These are phyloP conservation scores for Globisporangium middletonii DNA, from an alignment of 352 stramenopile species.

Conservation along the genomic window DNA sequence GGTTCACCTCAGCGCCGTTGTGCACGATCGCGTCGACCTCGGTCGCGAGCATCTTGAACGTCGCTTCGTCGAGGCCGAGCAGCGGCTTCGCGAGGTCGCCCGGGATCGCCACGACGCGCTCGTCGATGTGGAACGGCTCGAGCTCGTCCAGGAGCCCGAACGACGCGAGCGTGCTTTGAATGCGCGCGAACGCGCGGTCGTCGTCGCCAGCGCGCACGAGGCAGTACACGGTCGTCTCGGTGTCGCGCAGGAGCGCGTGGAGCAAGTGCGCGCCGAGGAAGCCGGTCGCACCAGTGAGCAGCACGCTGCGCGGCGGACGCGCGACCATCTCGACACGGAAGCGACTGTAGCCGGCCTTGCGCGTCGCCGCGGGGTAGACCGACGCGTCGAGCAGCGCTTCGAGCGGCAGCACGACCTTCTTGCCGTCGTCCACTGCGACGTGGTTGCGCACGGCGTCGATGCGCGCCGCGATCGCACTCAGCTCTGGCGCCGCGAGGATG, in stretches of 20 bases:
- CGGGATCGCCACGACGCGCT: constrained; percentile 51
- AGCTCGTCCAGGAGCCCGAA: constrained; percentile 49
- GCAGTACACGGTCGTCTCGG: constrained; percentile 74
- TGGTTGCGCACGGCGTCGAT: constrained; percentile 36
- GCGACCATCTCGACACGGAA: constrained; percentile 75
- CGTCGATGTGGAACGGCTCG: constrained; percentile 56
- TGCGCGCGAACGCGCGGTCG: constrained; percentile 40
- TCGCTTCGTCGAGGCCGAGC: constrained; percentile 70
- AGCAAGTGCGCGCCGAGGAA: constrained; percentile 88
- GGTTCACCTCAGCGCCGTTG: constrained; percentile 89
- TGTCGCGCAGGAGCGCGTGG: constrained; percentile 66
- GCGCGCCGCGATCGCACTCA: constrained; percentile 46
- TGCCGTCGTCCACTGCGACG: constrained; percentile 11
- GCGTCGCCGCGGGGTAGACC: constrained; percentile 67
- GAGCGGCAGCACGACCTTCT: constrained; percentile 54
- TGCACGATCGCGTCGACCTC: constrained; percentile 89
- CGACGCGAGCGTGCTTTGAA: constrained; percentile 48
- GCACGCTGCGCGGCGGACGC: constrained; percentile 65
- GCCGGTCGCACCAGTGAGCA: constrained; percentile 89
- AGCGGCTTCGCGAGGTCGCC: constrained; percentile 81
- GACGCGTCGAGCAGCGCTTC: constrained; percentile 60
- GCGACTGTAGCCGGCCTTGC: constrained; percentile 71
- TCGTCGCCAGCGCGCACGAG: constrained; percentile 63
- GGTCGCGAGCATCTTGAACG: constrained; percentile 85
- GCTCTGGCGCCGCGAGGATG: constrained; percentile 50